Evolutionary conservation across 2,329 filamentous ascomycete genomes (phyloP).

Genomic region (Microsporum ferrugineum): DNA sequence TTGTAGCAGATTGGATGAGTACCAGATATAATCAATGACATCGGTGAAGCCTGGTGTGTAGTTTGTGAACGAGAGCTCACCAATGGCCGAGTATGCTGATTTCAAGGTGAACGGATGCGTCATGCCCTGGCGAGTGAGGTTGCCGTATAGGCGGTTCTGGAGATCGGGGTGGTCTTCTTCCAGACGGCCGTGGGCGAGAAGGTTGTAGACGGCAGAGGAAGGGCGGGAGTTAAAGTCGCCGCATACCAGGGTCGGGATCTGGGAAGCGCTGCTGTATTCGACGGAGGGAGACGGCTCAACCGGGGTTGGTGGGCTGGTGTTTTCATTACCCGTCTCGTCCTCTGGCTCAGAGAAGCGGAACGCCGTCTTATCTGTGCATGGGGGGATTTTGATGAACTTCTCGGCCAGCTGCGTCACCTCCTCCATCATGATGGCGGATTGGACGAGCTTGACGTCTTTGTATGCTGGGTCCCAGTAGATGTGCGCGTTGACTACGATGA

Average conservation of each 20-base stretch:
- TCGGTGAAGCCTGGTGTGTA: constrained; percentile 90
- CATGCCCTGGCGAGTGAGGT: constrained; percentile 84
- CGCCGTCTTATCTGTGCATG: constrained; percentile 65
- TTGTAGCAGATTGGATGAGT: constrained; percentile 78
- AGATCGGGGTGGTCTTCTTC: constrained; percentile 71
- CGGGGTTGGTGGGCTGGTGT: constrained; percentile 35
- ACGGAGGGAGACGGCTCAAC: constrained; percentile 64
- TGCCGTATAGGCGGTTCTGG: constrained; percentile 72
- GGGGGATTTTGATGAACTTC: constrained; percentile 65
- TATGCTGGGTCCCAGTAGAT: constrained; percentile 87
- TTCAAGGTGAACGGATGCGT: constrained; percentile 89
- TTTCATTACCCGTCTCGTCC: constrained; percentile 27
- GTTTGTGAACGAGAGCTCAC: constrained; percentile 87
- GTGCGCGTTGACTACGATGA: constrained; percentile 91
- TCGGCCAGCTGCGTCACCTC: constrained; percentile 77
- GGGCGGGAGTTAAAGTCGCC: constrained; percentile 91
- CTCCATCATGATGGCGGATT: constrained; percentile 92
- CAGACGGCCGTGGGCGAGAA: constrained; percentile 70
- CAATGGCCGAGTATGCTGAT: constrained; percentile 74
- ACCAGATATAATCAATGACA: constrained; percentile 96
- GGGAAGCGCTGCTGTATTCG: constrained; percentile 73
- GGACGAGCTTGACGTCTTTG: constrained; percentile 90
- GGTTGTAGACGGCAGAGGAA: constrained; percentile 80
- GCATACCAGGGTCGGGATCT: constrained; percentile 83
- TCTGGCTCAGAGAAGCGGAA: constrained; percentile 42